A percentile compares a stretch with the other conserved stretches of the same genome.
These are phyloP conservation scores for Trichosporon sp. DNA, from an alignment of 1,284 basidiomycete genomes.

Conservation along the genomic window DNA sequence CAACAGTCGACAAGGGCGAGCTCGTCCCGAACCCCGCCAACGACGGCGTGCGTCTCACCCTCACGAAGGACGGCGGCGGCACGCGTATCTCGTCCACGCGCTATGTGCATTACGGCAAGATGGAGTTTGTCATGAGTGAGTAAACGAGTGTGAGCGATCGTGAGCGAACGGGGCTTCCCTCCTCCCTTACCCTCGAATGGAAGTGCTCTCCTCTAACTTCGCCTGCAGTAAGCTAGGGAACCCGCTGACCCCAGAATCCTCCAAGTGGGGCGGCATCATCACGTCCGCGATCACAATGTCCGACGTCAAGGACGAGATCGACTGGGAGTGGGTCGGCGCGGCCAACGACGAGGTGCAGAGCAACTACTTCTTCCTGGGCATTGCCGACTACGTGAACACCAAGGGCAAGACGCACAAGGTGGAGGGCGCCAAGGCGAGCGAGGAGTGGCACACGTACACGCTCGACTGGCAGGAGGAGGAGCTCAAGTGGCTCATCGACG, in stretches of 20 bases:
- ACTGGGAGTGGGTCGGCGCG: constrained; percentile 61
- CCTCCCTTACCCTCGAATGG: no score
- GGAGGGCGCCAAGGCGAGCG: constrained; percentile 58
- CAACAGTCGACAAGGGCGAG: constrained; percentile 64
- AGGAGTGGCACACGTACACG: constrained; percentile 72
- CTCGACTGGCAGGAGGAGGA: constrained; percentile 71
- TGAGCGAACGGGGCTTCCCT: neutral
- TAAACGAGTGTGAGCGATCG: neutral
- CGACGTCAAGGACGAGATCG: constrained; percentile 74
- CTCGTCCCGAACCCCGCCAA: constrained; percentile 58
- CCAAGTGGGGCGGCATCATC: constrained; percentile 64
- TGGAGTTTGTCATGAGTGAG: constrained; percentile 60
- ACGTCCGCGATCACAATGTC: constrained; percentile 82
- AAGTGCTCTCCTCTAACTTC: neutral
- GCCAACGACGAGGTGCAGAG: constrained; percentile 63
- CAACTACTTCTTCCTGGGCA: constrained; percentile 64
- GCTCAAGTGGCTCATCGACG: constrained; percentile 66
- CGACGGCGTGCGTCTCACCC: constrained; percentile 58
- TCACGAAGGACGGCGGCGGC: constrained; percentile 57
- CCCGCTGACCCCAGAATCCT: constrained; percentile 39
- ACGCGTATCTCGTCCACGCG: constrained; percentile 71
- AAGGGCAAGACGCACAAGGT: constrained; percentile 49
- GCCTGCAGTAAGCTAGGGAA: neutral
- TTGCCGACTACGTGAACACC: constrained; percentile 53
- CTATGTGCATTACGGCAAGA: constrained; percentile 72